A percentile compares a stretch with the other conserved stretches of the same genome.
phyloP scores from a whole-genome alignment of 1,139 yeast genomes.

The Magnusiomyces fungicola region DNA sequence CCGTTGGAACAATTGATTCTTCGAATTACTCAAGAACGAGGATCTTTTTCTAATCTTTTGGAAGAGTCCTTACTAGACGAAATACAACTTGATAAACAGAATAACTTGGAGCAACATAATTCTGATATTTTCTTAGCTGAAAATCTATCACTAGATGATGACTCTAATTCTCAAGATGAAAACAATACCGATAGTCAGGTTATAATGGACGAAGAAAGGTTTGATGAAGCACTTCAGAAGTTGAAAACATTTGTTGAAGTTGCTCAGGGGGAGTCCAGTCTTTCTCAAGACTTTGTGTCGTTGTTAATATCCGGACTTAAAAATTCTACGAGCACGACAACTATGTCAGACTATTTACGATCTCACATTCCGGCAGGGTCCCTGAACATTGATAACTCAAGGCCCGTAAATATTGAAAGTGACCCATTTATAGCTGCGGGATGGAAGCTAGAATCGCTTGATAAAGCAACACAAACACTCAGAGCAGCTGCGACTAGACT shows the following conservation, averaged over 20 bases:
- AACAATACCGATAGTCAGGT: neutral
- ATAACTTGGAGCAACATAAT: constrained; percentile 14
- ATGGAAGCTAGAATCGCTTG: constrained; percentile 73
- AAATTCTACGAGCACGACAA: constrained; percentile 77
- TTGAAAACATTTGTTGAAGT: constrained; percentile 45
- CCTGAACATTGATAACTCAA: constrained; percentile 52
- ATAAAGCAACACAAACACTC: constrained; percentile 47
- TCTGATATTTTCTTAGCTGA: constrained; percentile 18
- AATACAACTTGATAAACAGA: constrained; percentile 29
- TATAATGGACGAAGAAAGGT: constrained; percentile 39
- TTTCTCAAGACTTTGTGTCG: constrained; percentile 82
- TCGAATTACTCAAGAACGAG: constrained; percentile 42
- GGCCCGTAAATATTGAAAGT: constrained; percentile 26
- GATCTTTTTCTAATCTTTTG: constrained; percentile 43
- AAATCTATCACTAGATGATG: no score
- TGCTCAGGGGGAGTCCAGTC: constrained; percentile 83
- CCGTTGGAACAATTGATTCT: constrained; percentile 39
- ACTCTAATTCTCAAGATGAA: constrained; percentile 9
- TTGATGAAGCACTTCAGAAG: constrained; percentile 49
- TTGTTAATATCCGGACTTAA: constrained; percentile 71
- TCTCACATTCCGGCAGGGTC: constrained; percentile 77
- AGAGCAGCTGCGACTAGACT: constrained; percentile 47
- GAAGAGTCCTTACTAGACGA: constrained; percentile 50
- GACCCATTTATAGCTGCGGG: constrained; percentile 58
- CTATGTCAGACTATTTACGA: constrained; percentile 82